Conservation (phyloP, 116 monocot species). For the Posidonia oceanica region DNA sequence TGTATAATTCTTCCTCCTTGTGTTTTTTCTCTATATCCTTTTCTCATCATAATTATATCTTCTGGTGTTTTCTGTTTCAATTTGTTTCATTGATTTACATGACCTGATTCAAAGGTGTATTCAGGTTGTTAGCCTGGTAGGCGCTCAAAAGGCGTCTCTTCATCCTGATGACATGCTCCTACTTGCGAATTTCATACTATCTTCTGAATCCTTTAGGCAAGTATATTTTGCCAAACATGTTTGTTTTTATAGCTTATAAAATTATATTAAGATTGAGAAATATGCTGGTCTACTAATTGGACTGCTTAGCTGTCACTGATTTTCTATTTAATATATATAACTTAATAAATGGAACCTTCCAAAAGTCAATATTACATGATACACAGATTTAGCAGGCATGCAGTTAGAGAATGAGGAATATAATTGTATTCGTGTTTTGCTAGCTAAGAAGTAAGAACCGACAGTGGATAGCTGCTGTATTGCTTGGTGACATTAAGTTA, state of each 20-base stretch:
- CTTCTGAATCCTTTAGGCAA: constrained; percentile 94
- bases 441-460: too few species aligned
- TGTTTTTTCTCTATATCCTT: not conserved
- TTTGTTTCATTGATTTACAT: not conserved
- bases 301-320: too few species aligned
- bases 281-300: not conserved
- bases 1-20: not conserved
- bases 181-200: constrained; percentile 87
- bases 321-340: too few species aligned
- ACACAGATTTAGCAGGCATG: too few species aligned
- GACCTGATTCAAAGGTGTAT: not conserved
- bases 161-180: constrained; percentile 98
- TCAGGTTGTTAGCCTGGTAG: constrained; percentile 95
- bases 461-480: too few species aligned
- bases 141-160: constrained; percentile 93
- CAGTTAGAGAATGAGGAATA: too few species aligned
- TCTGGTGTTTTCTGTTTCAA: not conserved
- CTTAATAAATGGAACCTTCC: too few species aligned
- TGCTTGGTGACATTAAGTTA: too few species aligned
- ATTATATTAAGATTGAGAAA: not conserved
- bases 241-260: not conserved
- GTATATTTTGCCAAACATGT: not conserved
- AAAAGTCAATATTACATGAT: too few species aligned
- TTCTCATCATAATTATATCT: not conserved
- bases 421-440: too few species aligned